These are phyloP conservation scores for Danielia oregonensis DNA, from an alignment of 805 yeast genomes.

Conservation along the genomic window DNA sequence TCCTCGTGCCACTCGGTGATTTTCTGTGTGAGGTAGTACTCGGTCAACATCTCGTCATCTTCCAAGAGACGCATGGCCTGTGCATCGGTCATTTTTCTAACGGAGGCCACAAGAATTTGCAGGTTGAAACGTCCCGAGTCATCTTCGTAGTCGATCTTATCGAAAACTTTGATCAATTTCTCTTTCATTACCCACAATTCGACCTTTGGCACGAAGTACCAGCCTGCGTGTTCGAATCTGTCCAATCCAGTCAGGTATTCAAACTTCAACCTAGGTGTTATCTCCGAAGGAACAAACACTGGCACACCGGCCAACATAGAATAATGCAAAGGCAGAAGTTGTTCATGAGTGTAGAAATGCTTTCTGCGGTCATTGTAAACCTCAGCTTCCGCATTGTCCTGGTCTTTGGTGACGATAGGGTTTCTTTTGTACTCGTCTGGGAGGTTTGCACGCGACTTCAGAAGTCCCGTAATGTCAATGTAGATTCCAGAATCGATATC, in stretches of 20 bases:
- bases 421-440: slow-evolving; percentile 11
- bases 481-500: slow-evolving; percentile 16
- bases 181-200: slow-evolving; percentile 18
- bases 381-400: slow-evolving; percentile 8
- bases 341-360: slow-evolving; percentile 16
- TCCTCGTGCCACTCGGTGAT: slow-evolving; percentile 16
- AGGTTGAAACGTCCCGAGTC: slow-evolving; percentile 3
- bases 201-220: slow-evolving; percentile 16
- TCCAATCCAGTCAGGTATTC: slow-evolving; percentile 17
- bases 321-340: slow-evolving; percentile 18
- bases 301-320: slow-evolving; percentile 18
- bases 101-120: slow-evolving; percentile 13
- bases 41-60: slow-evolving; percentile 18
- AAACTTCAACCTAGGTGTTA: slow-evolving; percentile 15
- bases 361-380: slow-evolving; percentile 17
- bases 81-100: slow-evolving; percentile 23
- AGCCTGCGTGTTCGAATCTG: slow-evolving; percentile 6
- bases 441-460: slow-evolving; percentile 9
- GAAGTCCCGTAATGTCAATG: slow-evolving; percentile 15
- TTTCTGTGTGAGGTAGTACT: slow-evolving; percentile 18
- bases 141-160: slow-evolving; percentile 1
- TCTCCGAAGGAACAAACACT: slow-evolving; percentile 13
- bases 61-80: slow-evolving; percentile 19
- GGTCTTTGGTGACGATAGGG: slow-evolving; percentile 9
- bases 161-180: slow-evolving; percentile 10